phyloP scores from a whole-genome alignment of 345 rosid genomes.

The Anacardium occidentale region DNA sequence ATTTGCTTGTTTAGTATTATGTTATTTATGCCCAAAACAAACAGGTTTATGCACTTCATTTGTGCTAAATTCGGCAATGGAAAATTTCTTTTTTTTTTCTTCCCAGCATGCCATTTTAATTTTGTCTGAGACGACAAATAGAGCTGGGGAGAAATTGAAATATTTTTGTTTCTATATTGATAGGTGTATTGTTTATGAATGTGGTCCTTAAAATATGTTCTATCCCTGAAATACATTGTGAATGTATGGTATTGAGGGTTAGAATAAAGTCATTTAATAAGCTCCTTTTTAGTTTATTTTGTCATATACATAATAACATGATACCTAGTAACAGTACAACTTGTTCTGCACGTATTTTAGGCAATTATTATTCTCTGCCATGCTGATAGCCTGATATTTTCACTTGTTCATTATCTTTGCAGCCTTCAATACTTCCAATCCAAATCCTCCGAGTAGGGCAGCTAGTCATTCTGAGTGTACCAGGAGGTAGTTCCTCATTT shows the following conservation, averaged over 20 bases:
- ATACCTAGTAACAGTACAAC: not conserved
- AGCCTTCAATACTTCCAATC: constrained; percentile 95
- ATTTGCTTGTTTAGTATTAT: not conserved
- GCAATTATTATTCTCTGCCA: not conserved
- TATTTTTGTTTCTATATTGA: not conserved
- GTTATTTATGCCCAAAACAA: not conserved
- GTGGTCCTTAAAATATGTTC: not conserved
- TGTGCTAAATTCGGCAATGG: not conserved
- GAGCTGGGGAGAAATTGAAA: not conserved
- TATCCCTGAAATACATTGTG: not conserved
- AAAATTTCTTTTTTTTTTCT: not conserved
- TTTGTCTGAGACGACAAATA: not conserved
- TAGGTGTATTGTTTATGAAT: not conserved
- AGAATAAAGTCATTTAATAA: not conserved
- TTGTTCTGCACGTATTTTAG: constrained; percentile 7
- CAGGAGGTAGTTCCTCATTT: constrained; percentile 64
- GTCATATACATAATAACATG: not conserved
- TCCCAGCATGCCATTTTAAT: not conserved
- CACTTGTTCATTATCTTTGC: constrained; percentile 35
- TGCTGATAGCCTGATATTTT: not conserved
- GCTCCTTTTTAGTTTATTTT: not conserved
- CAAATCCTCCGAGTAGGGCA: constrained; percentile 89
- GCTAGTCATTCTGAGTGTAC: constrained; percentile 87
- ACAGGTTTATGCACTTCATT: not conserved
- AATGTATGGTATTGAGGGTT: not conserved